Conservation (phyloP, 1,284 basidiomycete genomes). For the Leccinum brunneo-olivaceum region DNA sequence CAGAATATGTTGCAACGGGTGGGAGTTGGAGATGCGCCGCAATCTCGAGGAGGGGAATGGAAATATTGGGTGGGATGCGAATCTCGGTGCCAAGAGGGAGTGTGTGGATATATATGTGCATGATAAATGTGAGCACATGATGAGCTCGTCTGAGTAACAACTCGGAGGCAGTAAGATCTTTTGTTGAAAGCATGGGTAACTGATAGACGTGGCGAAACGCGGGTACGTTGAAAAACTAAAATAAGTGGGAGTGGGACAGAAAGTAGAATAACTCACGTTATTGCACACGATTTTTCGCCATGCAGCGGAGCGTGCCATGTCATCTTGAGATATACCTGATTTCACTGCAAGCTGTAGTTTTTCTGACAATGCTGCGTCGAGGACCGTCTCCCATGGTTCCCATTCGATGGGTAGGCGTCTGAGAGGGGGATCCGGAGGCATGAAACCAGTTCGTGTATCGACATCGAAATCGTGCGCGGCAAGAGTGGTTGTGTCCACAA, state of each 20-base stretch:
- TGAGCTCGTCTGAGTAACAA: constrained; percentile 75
- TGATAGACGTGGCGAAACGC: constrained; percentile 15
- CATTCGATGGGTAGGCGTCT: constrained; percentile 54
- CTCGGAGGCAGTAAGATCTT: constrained; percentile 48
- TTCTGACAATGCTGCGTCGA: constrained; percentile 45
- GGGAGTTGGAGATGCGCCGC: constrained; percentile 77
- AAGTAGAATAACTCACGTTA: constrained; percentile 39
- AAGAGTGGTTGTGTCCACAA: constrained; percentile 77
- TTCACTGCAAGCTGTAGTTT: constrained; percentile 55
- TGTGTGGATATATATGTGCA: constrained; percentile 87
- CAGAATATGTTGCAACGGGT: constrained; percentile 89
- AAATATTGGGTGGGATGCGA: constrained; percentile 65
- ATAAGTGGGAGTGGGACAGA: not conserved
- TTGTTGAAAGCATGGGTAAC: constrained; percentile 31
- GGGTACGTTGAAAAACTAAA: not conserved
- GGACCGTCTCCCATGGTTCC: constrained; percentile 65
- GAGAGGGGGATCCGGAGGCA: constrained; percentile 78
- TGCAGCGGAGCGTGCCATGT: constrained; percentile 38
- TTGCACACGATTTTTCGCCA: constrained; percentile 63
- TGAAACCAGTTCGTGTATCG: constrained; percentile 86
- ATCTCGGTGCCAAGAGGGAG: constrained; percentile 49
- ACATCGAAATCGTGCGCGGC: constrained; percentile 94
- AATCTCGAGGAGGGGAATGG: constrained; percentile 76
- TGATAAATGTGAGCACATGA: constrained; percentile 77
- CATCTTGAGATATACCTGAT: constrained; percentile 36